phyloP scores from a whole-genome alignment of 2,329 filamentous ascomycete species.

The Elsinoe batatas region DNA sequence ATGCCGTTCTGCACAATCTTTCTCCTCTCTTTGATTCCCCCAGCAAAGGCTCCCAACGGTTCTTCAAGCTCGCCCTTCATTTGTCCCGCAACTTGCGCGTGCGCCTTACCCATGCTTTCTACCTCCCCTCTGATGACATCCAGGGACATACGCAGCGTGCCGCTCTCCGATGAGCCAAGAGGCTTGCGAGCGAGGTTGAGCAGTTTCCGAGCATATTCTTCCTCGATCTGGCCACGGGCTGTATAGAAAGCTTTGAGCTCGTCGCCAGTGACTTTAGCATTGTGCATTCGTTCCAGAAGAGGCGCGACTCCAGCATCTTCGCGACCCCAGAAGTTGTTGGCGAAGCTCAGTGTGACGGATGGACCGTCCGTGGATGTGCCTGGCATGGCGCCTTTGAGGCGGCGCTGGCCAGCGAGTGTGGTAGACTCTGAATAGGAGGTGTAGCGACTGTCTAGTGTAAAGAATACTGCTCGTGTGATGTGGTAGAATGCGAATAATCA shows the following conservation, averaged over 20 bases:
- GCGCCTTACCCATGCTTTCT: slow-evolving; percentile 87
- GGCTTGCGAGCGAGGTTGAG: slow-evolving; percentile 78
- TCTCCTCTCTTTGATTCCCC: slow-evolving; percentile 88
- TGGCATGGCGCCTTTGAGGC: slow-evolving; percentile 23
- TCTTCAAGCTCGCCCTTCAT: slow-evolving; percentile 97
- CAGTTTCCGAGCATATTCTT: slow-evolving; percentile 88
- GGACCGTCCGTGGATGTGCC: slow-evolving; percentile 25
- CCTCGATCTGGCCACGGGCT: slow-evolving; percentile 89
- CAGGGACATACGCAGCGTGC: slow-evolving; percentile 71
- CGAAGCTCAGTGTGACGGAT: slow-evolving; percentile 44
- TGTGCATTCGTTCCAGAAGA: slow-evolving; percentile 86
- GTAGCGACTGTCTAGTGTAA: neutral
- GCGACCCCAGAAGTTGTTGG: slow-evolving; percentile 99
- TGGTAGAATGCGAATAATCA: neutral
- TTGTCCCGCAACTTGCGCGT: slow-evolving; percentile 78
- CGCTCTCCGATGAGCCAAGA: slow-evolving; percentile 76
- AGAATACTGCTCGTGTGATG: neutral
- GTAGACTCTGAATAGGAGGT: neutral
- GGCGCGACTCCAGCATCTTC: slow-evolving; percentile 92
- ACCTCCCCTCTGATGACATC: slow-evolving; percentile 83
- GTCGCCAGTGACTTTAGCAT: slow-evolving; percentile 88
- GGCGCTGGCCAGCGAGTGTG: slow-evolving; percentile 5
- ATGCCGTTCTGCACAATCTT: slow-evolving; percentile 94
- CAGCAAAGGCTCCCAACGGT: slow-evolving; percentile 79
- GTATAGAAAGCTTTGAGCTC: slow-evolving; percentile 83